These are phyloP conservation scores for Neurospora pannonica DNA, from an alignment of 495 filamentous ascomycete species.

Conservation along the genomic window DNA sequence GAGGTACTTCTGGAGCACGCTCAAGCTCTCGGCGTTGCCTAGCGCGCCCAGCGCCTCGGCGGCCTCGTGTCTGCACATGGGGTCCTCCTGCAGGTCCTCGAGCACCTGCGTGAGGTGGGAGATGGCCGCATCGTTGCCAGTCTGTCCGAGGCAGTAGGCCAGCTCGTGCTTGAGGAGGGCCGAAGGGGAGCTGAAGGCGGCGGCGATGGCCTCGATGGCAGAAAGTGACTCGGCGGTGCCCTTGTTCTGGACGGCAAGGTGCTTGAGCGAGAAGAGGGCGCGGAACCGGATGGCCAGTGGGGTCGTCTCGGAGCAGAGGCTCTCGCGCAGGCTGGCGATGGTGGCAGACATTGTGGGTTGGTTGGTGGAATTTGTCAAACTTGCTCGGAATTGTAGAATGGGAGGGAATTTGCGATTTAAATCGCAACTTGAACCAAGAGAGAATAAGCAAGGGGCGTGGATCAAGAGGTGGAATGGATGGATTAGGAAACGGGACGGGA, in stretches of 20 bases:
- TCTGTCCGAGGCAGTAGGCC: constrained; percentile 94
- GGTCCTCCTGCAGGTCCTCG: constrained; percentile 67
- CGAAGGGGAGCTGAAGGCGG: constrained; percentile 74
- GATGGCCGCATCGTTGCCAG: constrained; percentile 62
- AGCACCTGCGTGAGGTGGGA: constrained; percentile 69
- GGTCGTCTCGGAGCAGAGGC: constrained; percentile 66
- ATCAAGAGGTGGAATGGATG: constrained; percentile 12
- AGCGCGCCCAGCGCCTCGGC: constrained; percentile 91
- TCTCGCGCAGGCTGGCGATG: constrained; percentile 58
- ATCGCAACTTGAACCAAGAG: neutral
- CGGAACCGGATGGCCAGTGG: constrained; percentile 88
- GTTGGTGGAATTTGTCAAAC: constrained; percentile 1
- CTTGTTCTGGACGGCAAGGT: constrained; percentile 65
- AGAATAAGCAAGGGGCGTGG: neutral
- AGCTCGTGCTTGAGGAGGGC: constrained; percentile 89
- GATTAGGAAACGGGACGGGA: neutral
- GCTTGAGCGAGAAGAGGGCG: constrained; percentile 94
- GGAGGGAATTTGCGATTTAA: neutral
- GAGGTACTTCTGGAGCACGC: constrained; percentile 58
- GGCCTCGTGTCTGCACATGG: constrained; percentile 95
- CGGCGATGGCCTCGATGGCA: constrained; percentile 88
- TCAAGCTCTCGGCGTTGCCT: constrained; percentile 60
- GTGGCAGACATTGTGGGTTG: constrained; percentile 10
- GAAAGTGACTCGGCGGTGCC: constrained; percentile 52
- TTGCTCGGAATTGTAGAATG: neutral